Base-by-base conservation (phyloP, 2,329 filamentous ascomycete species). In the Cercospora brassicicola region DNA sequence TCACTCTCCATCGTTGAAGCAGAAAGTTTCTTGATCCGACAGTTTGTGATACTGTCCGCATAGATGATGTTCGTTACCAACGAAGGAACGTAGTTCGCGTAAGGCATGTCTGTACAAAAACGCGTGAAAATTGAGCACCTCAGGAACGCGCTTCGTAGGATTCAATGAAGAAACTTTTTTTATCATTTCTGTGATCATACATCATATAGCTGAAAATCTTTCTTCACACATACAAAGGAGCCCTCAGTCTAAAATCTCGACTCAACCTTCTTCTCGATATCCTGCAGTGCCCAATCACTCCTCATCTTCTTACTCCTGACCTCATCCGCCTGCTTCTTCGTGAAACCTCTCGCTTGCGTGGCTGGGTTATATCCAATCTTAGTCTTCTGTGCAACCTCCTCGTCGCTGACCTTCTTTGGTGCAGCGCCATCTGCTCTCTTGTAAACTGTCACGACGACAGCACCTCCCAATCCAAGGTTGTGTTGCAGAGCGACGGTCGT, bases 291-390 rank as follows among this genome's bases (percentile, higher is more conserved):
- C 89, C 90, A 97, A 11, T 88, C 88, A 65, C 81, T 84, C 72
- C 80, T 79, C 51, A 82, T 86, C 81, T 86, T 90, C 83, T 90
- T 92, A 77, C 91, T 90, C 73, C 93, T 88, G 30, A 88, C 86
- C 59, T 82, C 83, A 69, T 89, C 90, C 18, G 84, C 85, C 82
- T 97, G 93, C 72, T 85, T 89, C 68, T 86, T 86, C 0, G 93
- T 96, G 79, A 97, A 95, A 1, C 93, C 93, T 83, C 89, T 93
- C 23, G 94, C 94, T 81, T 91, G 89, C 5, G 93, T 89, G 1
- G 94, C 94, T 28, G 94, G 94, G 79, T 98, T 98, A 76, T 98
- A 97, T 0, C 93, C 93, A n/a, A 96, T 82, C 56, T 87, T 87
- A 59, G 86, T 94, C 66, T 81, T 79, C 83, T 84, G 87, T 1